phyloP scores from a whole-genome alignment of 768 basidiomycete genomes.

The Tricholoma flavovirens region DNA sequence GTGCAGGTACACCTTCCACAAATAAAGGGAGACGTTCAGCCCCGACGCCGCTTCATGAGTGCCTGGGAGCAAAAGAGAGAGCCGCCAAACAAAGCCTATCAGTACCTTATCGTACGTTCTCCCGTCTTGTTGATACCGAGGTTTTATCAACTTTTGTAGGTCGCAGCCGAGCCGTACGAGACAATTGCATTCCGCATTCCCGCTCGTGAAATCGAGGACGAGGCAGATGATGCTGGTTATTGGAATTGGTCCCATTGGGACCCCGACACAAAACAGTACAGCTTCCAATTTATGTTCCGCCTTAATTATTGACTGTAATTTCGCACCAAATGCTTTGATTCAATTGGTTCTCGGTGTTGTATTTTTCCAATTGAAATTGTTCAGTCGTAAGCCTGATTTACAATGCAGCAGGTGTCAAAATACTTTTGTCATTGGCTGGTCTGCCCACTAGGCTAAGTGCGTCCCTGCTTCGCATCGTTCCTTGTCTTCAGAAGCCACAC shows the following conservation, averaged over 20 bases:
- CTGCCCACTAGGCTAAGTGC: too few species aligned
- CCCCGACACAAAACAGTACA: conserved; percentile 97
- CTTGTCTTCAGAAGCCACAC: conserved; percentile 16
- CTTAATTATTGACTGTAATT: conserved; percentile 33
- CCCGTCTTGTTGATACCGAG: background rate
- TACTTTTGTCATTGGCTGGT: too few species aligned
- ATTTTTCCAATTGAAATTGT: background rate
- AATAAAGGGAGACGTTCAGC: conserved; percentile 80
- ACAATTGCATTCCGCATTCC: conserved; percentile 99
- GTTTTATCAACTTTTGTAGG: conserved; percentile 46
- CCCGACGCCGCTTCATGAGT: conserved; percentile 91
- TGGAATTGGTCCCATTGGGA: conserved; percentile 99
- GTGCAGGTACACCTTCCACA: conserved; percentile 96
- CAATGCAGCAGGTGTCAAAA: background rate
- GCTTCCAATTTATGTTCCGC: conserved; percentile 96
- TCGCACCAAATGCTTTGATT: background rate
- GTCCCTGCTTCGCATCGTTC: background rate
- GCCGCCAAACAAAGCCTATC: conserved; percentile 92
- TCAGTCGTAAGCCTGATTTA: background rate
- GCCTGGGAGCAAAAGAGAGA: conserved; percentile 97
- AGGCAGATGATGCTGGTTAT: conserved; percentile 81
- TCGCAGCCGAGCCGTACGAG: conserved; percentile 99
- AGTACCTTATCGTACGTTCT: conserved; percentile 87
- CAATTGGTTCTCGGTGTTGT: conserved; percentile 16
- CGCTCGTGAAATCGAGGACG: conserved; percentile 94